phyloP scores from a whole-genome alignment of 345 rosid species.

The Gossypium thurberi region DNA sequence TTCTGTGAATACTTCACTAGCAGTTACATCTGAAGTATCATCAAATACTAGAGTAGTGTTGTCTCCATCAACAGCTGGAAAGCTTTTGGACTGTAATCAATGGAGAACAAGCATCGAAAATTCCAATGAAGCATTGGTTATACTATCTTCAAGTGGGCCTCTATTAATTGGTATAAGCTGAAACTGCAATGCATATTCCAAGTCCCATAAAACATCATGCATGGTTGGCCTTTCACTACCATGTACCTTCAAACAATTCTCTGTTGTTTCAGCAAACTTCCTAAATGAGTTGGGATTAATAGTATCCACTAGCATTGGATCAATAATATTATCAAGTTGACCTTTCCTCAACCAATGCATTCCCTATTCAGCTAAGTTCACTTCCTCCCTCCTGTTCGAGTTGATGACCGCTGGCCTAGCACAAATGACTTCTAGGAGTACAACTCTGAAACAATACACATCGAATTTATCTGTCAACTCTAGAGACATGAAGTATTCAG shows the following conservation, averaged over 20 bases:
- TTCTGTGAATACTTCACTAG: background rate
- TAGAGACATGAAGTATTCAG: background rate
- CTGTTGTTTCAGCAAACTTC: background rate
- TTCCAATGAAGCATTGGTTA: background rate
- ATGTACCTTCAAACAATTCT: background rate
- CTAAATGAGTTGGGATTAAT: slow-evolving; percentile 1
- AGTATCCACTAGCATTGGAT: background rate
- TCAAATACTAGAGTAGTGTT: background rate
- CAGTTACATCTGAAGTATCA: background rate
- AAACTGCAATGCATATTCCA: background rate
- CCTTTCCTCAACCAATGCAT: background rate
- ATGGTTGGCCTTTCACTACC: background rate
- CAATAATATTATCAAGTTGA: background rate
- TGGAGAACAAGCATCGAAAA: background rate
- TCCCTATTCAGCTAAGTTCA: background rate
- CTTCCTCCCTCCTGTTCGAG: background rate
- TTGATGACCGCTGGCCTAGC: background rate
- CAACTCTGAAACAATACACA: background rate
- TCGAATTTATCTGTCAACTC: background rate
- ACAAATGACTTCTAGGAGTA: slow-evolving; percentile 1
- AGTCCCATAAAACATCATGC: slow-evolving; percentile 1
- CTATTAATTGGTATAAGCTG: background rate
- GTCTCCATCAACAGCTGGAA: background rate
- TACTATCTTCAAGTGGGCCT: background rate
- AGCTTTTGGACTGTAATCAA: background rate